A percentile compares a stretch with the other conserved stretches of the same genome.
Evolutionary conservation across 2,329 filamentous ascomycete genomes (phyloP).

Genomic region (Drechslerella stenobrocha): DNA sequence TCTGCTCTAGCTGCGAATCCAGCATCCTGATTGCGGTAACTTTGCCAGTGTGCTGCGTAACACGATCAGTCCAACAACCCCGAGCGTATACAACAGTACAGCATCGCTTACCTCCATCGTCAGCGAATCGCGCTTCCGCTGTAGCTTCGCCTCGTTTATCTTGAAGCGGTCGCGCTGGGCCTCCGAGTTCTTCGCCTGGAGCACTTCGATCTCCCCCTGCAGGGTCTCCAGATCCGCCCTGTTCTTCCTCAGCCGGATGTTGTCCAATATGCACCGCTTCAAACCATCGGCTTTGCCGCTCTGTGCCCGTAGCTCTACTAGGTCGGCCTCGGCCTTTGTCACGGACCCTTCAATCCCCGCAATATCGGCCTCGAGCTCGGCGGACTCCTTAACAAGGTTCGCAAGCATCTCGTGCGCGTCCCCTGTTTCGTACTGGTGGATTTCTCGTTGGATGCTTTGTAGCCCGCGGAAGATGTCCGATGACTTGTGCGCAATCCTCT

Average conservation of each 20-base stretch:
- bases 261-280: slow-evolving; percentile 85
- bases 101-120: slow-evolving; percentile 68
- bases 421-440: slow-evolving; percentile 69
- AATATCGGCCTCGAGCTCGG: slow-evolving; percentile 31
- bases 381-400: slow-evolving; percentile 36
- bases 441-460: slow-evolving; percentile 72
- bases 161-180: slow-evolving; percentile 78
- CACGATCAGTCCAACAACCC: neutral
- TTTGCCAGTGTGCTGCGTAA: slow-evolving; percentile 56
- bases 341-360: slow-evolving; percentile 13
- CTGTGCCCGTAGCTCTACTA: slow-evolving; percentile 36
- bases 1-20: slow-evolving; percentile 73
- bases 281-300: slow-evolving; percentile 71
- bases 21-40: slow-evolving; percentile 80
- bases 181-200: slow-evolving; percentile 77
- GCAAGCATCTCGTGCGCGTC: slow-evolving; percentile 28
- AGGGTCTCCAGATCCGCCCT: slow-evolving; percentile 70
- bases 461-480: slow-evolving; percentile 76
- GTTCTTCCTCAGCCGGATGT: slow-evolving; percentile 80
- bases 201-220: slow-evolving; percentile 69
- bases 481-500: slow-evolving; percentile 71
- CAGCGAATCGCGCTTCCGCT: slow-evolving; percentile 69
- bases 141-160: slow-evolving; percentile 68
- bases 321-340: slow-evolving; percentile 5
- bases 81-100: neutral